phyloP scores from a whole-genome alignment of 345 rosid species.

The Eucalyptus pauciflora region DNA sequence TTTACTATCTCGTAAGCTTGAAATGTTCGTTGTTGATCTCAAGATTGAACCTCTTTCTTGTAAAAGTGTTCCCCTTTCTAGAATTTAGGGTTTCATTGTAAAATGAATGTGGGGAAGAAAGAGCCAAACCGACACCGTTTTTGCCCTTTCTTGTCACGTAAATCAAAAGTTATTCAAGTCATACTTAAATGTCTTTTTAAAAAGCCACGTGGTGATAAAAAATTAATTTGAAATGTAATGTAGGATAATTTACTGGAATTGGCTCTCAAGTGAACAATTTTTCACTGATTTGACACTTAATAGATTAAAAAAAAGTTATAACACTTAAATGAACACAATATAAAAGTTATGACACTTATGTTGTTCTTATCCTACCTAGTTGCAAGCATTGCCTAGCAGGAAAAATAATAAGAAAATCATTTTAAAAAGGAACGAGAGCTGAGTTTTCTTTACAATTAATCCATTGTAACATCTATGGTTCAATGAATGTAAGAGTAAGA shows the following conservation, averaged over 20 bases:
- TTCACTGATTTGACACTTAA: accelerated
- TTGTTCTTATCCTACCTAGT: accelerated
- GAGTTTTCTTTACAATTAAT: too few species aligned
- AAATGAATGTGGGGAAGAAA: background rate
- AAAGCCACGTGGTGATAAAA: background rate
- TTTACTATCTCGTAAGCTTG: background rate
- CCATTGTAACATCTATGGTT: accelerated
- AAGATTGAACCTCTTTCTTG: background rate
- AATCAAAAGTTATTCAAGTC: background rate
- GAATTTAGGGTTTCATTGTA: background rate
- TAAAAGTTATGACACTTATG: background rate
- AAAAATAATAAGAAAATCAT: too few species aligned
- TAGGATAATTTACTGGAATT: background rate
- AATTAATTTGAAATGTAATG: background rate
- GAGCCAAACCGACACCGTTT: background rate
- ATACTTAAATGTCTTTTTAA: background rate
- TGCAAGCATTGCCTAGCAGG: too few species aligned
- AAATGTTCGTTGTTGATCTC: background rate
- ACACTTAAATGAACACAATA: accelerated
- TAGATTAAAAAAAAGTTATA: background rate
- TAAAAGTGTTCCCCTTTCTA: background rate
- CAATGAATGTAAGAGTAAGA: too few species aligned
- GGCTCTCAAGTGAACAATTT: background rate
- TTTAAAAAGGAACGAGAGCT: too few species aligned
- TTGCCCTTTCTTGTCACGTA: background rate